Conservation (phyloP, 2,329 filamentous ascomycete genomes). For the Cytospora piceae region DNA sequence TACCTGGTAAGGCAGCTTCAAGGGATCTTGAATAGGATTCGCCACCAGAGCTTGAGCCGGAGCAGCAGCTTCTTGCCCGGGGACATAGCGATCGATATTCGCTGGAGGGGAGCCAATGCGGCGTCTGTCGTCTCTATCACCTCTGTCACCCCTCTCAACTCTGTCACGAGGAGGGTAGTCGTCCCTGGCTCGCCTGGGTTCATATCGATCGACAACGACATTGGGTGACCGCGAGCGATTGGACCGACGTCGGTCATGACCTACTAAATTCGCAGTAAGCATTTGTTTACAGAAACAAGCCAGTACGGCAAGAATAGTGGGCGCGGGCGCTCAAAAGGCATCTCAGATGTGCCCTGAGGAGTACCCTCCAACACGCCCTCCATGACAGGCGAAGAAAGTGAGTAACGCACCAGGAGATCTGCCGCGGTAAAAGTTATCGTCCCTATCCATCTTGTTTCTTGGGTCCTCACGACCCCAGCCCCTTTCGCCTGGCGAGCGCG, state of each 20-base stretch:
- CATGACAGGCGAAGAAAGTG: slow-evolving; percentile 10
- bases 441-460: slow-evolving; percentile 55
- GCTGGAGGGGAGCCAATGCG: slow-evolving; percentile 65
- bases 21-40: slow-evolving; percentile 74
- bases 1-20: slow-evolving; percentile 76
- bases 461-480: slow-evolving; percentile 59
- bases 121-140: slow-evolving; percentile 63
- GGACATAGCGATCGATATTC: slow-evolving; percentile 84
- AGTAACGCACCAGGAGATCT: slow-evolving; percentile 70
- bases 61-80: slow-evolving; percentile 63
- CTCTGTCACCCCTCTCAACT: slow-evolving; percentile 31
- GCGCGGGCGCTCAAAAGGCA: slow-evolving; percentile 2
- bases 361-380: neutral
- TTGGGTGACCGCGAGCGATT: slow-evolving; percentile 72
- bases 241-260: slow-evolving; percentile 62
- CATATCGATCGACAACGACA: slow-evolving; percentile 76
- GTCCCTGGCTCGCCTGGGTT: slow-evolving; percentile 66
- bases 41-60: slow-evolving; percentile 51
- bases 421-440: slow-evolving; percentile 66
- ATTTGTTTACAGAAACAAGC: slow-evolving; percentile 14
- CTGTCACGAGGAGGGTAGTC: slow-evolving; percentile 40
- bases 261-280: slow-evolving; percentile 43
- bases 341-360: neutral
- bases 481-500: slow-evolving; percentile 58
- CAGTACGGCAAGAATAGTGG: neutral